These are phyloP conservation scores for Plasmodium gallinaceum DNA, from an alignment of 169 alveolate species.

Conservation along the genomic window DNA sequence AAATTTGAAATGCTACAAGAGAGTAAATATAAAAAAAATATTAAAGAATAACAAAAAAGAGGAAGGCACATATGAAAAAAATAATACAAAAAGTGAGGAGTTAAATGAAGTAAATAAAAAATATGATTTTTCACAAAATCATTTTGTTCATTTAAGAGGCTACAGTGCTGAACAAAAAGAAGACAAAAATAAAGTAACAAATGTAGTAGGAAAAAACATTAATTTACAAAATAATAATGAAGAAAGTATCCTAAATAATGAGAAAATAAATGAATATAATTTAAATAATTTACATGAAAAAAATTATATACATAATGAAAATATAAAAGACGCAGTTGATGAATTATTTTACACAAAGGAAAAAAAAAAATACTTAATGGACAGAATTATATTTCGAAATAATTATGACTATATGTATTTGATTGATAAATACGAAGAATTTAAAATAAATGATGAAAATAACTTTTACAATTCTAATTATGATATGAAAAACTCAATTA, in stretches of 20 bases:
- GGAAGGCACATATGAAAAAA: not conserved
- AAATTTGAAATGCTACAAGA: slow-evolving; percentile 40
- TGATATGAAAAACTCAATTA: slow-evolving; percentile 1
- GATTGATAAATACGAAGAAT: slow-evolving; percentile 33
- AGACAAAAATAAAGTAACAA: not conserved
- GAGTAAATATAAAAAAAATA: slow-evolving; percentile 68
- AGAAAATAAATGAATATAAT: not conserved
- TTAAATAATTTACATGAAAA: not conserved
- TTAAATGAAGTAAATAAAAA: not conserved
- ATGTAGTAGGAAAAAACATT: not conserved
- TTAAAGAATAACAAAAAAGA: slow-evolving; percentile 14
- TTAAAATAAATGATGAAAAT: slow-evolving; percentile 29
- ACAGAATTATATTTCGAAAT: slow-evolving; percentile 49
- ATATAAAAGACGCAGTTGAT: slow-evolving; percentile 53
- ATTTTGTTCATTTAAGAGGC: too few relatives aligned
- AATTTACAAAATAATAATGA: too few relatives aligned
- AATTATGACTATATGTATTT: slow-evolving; percentile 52
- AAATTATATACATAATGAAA: slow-evolving; percentile 30
- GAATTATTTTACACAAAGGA: slow-evolving; percentile 48
- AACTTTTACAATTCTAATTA: slow-evolving; percentile 38
- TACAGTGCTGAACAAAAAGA: not conserved
- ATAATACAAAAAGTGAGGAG: not conserved
- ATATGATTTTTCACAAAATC: too few relatives aligned
- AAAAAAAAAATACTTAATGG: slow-evolving; percentile 63
- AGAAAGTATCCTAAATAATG: not conserved